These are phyloP conservation scores for Sugiyamaella boreocaroliniensis DNA, from an alignment of 805 yeast genomes.

Conservation along the genomic window DNA sequence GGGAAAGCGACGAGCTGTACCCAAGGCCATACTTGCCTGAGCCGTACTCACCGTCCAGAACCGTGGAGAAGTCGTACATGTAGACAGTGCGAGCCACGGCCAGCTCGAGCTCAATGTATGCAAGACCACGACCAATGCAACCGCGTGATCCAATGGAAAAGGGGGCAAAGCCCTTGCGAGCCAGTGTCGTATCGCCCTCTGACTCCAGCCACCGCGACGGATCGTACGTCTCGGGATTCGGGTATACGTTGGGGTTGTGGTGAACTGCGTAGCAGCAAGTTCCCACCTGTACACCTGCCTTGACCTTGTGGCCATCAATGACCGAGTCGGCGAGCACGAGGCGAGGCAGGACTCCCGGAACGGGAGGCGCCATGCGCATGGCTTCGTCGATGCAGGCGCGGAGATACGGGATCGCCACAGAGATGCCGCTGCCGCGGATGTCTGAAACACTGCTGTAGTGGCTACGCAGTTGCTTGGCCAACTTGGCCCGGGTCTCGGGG, in stretches of 20 bases:
- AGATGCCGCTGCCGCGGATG: slow-evolving; percentile 7
- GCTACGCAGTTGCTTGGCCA: slow-evolving; percentile 7
- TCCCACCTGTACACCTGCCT: slow-evolving; percentile 15
- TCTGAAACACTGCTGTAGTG: slow-evolving; percentile 11
- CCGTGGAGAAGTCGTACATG: slow-evolving; percentile 14
- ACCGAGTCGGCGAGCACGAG: slow-evolving; percentile 7
- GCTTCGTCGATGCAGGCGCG: slow-evolving; percentile 18
- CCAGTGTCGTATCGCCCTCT: slow-evolving; percentile 3
- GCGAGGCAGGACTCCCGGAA: slow-evolving; percentile 17
- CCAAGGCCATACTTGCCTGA: slow-evolving; percentile 13
- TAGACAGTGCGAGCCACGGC: slow-evolving; percentile 14
- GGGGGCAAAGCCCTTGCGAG: slow-evolving; percentile 12
- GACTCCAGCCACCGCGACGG: slow-evolving; percentile 15
- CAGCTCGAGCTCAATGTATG: slow-evolving; percentile 15
- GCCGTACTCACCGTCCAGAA: slow-evolving; percentile 13
- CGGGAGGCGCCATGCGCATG: slow-evolving; percentile 18
- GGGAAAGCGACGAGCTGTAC: slow-evolving; percentile 7
- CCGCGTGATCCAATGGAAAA: slow-evolving; percentile 17
- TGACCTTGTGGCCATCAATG: slow-evolving; percentile 11
- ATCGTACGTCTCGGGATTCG: slow-evolving; percentile 10
- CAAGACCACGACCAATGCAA: slow-evolving; percentile 15
- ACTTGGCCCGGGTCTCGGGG: slow-evolving; percentile 3
- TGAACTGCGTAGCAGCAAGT: slow-evolving; percentile 10
- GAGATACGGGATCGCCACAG: slow-evolving; percentile 10
- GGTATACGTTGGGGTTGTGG: slow-evolving; percentile 9